Evolutionary conservation across 257 asterid genomes (phyloP).

Genomic region (Plectranthus barbatus): DNA sequence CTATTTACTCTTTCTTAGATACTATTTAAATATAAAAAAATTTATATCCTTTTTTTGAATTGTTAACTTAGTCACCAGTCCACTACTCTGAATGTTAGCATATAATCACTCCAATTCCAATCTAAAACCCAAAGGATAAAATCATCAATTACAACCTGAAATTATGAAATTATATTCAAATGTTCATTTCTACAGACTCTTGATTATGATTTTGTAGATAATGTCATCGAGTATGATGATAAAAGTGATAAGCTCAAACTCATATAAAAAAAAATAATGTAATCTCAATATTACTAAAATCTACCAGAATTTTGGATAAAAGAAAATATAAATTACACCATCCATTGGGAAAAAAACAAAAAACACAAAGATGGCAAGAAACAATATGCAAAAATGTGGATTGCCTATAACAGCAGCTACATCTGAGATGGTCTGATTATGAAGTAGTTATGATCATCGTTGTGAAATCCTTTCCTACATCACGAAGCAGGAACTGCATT

Average conservation of each 20-base stretch:
- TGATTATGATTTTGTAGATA: not conserved
- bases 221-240: no score
- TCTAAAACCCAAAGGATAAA: no score
- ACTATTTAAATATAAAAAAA: no score
- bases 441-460: not conserved
- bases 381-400: conserved; percentile 1
- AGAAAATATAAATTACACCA: no score
- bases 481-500: conserved; percentile 1
- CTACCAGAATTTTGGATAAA: not conserved
- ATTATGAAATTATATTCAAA: no score
- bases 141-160: no score
- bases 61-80: no score
- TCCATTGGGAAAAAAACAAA: not conserved
- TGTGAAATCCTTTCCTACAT: not conserved
- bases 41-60: no score
- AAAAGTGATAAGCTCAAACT: not conserved
- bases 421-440: not conserved
- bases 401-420: not conserved
- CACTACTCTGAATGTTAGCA: no score
- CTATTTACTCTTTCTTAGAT: no score
- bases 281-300: not conserved
- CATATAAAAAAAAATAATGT: not conserved
- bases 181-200: no score
- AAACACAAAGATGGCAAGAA: not conserved
- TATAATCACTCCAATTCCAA: no score